Evolutionary conservation across 2,329 filamentous ascomycete genomes (phyloP).

Genomic region (Samsoniella hepiali): DNA sequence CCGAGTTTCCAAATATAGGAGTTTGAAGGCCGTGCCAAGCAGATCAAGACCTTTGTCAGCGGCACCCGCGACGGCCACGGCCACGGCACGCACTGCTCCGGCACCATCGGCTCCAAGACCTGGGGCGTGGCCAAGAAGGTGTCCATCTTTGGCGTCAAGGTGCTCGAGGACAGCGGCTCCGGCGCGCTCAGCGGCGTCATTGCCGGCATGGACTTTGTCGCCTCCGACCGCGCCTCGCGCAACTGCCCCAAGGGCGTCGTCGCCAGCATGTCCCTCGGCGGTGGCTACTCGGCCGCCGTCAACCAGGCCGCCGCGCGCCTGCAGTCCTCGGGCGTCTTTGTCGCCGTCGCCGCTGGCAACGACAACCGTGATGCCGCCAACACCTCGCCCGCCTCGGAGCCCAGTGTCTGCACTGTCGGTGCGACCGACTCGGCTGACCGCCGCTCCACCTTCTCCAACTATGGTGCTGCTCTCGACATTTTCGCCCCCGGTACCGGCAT

Average conservation of each 20-base stretch:
- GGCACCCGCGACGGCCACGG: constrained; percentile 29
- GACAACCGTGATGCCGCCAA: constrained; percentile 44
- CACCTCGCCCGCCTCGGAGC: constrained; percentile 47
- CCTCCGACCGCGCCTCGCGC: constrained; percentile 30
- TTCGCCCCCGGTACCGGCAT: constrained; percentile 37
- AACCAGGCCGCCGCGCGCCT: constrained; percentile 48
- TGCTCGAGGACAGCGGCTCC: constrained; percentile 35
- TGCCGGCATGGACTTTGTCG: constrained; percentile 39
- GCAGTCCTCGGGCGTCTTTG: constrained; percentile 44
- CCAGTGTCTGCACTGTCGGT: constrained; percentile 50
- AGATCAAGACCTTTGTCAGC: constrained; percentile 20
- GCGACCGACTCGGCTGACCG: constrained; percentile 39
- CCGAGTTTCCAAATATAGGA: constrained; percentile 13
- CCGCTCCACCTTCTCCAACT: constrained; percentile 50
- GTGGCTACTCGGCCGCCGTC: constrained; percentile 40
- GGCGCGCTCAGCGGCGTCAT: constrained; percentile 37
- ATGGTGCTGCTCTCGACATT: constrained; percentile 38
- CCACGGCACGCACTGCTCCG: constrained; percentile 36
- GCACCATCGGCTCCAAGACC: constrained; percentile 26
- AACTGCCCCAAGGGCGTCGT: constrained; percentile 41
- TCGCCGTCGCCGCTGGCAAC: constrained; percentile 53
- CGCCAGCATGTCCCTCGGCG: constrained; percentile 56
- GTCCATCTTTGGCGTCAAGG: constrained; percentile 41
- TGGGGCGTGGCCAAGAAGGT: constrained; percentile 39
- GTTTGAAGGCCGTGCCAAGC: constrained; percentile 29